phyloP scores from a whole-genome alignment of 2,329 filamentous ascomycete genomes.

The Cryphonectria naterciae region DNA sequence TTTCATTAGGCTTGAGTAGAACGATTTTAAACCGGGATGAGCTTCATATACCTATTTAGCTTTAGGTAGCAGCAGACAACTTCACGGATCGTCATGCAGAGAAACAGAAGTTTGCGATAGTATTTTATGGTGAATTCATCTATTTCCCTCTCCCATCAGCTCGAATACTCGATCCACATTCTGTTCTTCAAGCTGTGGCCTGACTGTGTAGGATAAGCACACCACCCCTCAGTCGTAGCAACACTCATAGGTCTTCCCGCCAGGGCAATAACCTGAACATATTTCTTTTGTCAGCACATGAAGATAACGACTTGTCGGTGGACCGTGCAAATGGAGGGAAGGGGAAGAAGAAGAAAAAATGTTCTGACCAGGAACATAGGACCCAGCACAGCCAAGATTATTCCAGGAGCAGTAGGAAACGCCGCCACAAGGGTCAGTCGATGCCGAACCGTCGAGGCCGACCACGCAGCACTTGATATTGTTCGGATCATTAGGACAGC shows the following conservation, averaged over 20 bases:
- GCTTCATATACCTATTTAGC: background rate
- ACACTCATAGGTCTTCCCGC: background rate
- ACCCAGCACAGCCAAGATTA: background rate
- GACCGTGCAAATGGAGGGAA: background rate
- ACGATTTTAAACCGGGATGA: background rate
- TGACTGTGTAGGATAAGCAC: background rate
- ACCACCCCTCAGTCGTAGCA: background rate
- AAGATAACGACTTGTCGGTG: background rate
- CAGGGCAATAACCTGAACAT: background rate
- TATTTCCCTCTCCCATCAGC: background rate
- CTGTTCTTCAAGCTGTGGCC: background rate
- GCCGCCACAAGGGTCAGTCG: conserved; percentile 5
- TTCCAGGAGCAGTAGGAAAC: background rate
- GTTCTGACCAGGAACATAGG: background rate
- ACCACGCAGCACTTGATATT: conserved; percentile 7
- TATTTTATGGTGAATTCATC: background rate
- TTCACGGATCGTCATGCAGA: background rate
- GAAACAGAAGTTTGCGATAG: background rate
- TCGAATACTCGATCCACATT: background rate
- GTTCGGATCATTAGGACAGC: conserved; percentile 4
- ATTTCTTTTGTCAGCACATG: background rate
- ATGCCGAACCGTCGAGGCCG: background rate
- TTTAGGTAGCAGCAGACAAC: background rate
- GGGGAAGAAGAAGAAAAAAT: background rate
- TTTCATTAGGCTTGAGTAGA: background rate